Percentiles rank a stretch among this genome's conserved stretches.
Evolutionary conservation across 2,329 filamentous ascomycete species (phyloP).

Genomic region (Aspergillus carbonarius): DNA sequence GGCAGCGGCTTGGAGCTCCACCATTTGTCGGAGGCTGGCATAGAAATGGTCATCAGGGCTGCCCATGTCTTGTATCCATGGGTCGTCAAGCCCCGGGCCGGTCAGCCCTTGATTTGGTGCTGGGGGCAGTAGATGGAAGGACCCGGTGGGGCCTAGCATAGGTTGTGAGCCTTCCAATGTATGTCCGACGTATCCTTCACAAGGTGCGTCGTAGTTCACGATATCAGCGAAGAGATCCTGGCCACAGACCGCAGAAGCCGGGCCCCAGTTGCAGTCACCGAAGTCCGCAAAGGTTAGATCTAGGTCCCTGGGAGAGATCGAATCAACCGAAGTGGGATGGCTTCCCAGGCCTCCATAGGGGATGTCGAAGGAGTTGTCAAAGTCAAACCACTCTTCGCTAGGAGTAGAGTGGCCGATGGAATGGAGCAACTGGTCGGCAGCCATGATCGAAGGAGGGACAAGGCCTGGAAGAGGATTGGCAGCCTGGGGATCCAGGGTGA

Average conservation of each 20-base stretch:
- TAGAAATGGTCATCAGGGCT: conserved; percentile 14
- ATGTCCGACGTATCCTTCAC: conserved; percentile 18
- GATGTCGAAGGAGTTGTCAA: conserved; percentile 36
- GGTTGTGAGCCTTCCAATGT: conserved; percentile 16
- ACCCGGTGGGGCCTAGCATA: conserved; percentile 16
- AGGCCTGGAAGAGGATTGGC: not conserved
- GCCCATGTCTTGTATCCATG: conserved; percentile 16
- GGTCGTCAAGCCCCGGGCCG: conserved; percentile 4
- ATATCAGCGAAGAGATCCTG: conserved; percentile 27
- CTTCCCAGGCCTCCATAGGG: conserved; percentile 28
- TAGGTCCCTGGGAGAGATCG: conserved; percentile 31
- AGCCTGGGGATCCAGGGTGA: conserved; percentile 2
- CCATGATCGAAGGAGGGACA: conserved; percentile 21
- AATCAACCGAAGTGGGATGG: conserved; percentile 30
- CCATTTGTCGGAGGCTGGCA: conserved; percentile 30
- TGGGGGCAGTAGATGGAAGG: conserved; percentile 9
- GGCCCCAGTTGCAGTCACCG: conserved; percentile 25
- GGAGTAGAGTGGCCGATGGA: conserved; percentile 20
- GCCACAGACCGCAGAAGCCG: conserved; percentile 17
- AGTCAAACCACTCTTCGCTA: conserved; percentile 33
- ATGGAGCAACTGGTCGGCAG: conserved; percentile 28
- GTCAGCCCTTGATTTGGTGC: conserved; percentile 6
- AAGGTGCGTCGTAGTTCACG: conserved; percentile 21
- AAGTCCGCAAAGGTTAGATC: conserved; percentile 25
- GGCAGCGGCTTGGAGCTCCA: conserved; percentile 39